These are phyloP conservation scores for Metschnikowia shivogae DNA, from an alignment of 805 yeast genomes.

Conservation along the genomic window DNA sequence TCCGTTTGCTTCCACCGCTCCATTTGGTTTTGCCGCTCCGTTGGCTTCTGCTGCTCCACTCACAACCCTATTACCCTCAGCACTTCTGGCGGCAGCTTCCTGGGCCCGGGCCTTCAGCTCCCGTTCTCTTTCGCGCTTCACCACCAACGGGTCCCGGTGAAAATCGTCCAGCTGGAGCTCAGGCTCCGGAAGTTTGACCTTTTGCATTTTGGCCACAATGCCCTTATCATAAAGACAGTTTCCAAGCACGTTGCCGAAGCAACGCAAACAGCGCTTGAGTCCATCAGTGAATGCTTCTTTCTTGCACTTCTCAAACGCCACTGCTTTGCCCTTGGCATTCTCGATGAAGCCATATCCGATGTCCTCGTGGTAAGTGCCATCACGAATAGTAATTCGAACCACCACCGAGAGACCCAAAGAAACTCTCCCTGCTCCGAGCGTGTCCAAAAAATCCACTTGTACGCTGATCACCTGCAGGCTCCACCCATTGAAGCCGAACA, in stretches of 20 bases:
- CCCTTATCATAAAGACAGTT: conserved; percentile 80
- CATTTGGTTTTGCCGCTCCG: not conserved
- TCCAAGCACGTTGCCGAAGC: conserved; percentile 77
- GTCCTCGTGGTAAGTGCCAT: conserved; percentile 79
- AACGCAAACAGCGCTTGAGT: conserved; percentile 69
- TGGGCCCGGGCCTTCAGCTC: conserved; percentile 2
- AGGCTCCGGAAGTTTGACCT: conserved; percentile 30
- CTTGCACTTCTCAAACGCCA: conserved; percentile 75
- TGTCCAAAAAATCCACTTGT: conserved; percentile 69
- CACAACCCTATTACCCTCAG: too few relatives aligned
- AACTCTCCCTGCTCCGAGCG: conserved; percentile 45
- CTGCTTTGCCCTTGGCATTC: conserved; percentile 62
- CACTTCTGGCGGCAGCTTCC: too few relatives aligned
- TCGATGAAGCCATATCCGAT: conserved; percentile 74
- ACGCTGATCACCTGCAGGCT: conserved; percentile 62
- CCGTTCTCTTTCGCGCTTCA: conserved; percentile 25
- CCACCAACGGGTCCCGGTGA: conserved; percentile 34
- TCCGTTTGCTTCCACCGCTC: not conserved
- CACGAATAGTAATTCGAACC: conserved; percentile 68
- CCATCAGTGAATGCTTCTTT: conserved; percentile 88
- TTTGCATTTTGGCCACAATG: conserved; percentile 49
- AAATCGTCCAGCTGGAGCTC: conserved; percentile 31
- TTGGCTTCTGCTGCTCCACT: not conserved
- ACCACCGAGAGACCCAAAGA: conserved; percentile 67
- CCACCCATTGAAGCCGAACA: conserved; percentile 86